These are phyloP conservation scores for Euryodendron excelsum DNA, from an alignment of 148 eudicot species.

Conservation along the genomic window DNA sequence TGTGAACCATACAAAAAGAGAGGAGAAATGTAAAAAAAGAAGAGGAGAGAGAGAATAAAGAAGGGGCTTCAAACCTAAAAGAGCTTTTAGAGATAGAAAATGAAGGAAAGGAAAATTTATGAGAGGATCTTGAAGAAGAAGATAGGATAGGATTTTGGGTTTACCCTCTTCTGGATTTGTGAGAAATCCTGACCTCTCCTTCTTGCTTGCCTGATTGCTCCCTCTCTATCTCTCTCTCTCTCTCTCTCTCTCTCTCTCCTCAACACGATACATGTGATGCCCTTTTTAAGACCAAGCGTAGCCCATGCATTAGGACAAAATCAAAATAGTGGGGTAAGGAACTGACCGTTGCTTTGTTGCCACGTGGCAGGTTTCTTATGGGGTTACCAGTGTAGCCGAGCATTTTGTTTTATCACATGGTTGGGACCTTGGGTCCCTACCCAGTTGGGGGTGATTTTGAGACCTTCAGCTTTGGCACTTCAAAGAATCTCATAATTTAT, in stretches of 20 bases:
- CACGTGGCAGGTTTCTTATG: slow-evolving; percentile 18
- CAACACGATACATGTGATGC: slow-evolving; percentile 41
- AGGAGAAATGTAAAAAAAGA: background rate
- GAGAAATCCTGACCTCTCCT: slow-evolving; percentile 66
- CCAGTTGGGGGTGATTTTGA: background rate
- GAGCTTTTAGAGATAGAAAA: slow-evolving; percentile 17
- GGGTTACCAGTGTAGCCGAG: slow-evolving; percentile 1
- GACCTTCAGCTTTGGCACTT: slow-evolving; percentile 6
- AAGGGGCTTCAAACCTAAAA: slow-evolving; percentile 1
- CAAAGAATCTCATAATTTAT: background rate
- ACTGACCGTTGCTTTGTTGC: slow-evolving; percentile 8
- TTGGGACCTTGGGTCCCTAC: background rate
- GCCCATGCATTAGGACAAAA: slow-evolving; percentile 17
- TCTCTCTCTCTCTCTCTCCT: slow-evolving; percentile 20
- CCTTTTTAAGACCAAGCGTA: slow-evolving; percentile 20
- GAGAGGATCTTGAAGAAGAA: slow-evolving; percentile 19
- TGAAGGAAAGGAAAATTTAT: slow-evolving; percentile 2
- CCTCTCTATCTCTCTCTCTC: slow-evolving; percentile 15
- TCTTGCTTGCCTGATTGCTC: slow-evolving; percentile 30
- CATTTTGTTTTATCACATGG: slow-evolving; percentile 23
- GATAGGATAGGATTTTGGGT: slow-evolving; percentile 45
- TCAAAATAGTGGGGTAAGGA: slow-evolving; percentile 12
- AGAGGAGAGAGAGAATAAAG: background rate
- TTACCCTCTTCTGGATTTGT: slow-evolving; percentile 39
- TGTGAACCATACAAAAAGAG: background rate